phyloP scores from a whole-genome alignment of 1,284 basidiomycete genomes.

The Pulveroboletus sp. region DNA sequence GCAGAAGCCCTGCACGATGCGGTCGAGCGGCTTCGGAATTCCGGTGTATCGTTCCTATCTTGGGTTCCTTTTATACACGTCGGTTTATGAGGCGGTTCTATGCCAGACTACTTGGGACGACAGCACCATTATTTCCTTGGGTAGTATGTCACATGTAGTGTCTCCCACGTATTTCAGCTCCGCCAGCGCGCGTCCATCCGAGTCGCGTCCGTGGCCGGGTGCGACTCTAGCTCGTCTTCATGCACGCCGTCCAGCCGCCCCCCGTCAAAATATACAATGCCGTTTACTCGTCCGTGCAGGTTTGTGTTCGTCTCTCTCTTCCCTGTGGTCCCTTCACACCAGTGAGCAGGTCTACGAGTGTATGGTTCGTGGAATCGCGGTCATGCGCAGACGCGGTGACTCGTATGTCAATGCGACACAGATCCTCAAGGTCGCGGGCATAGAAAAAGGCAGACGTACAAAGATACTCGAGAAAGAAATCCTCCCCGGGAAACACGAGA shows the following conservation, averaged over 20 bases:
- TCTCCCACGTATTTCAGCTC: slow-evolving; percentile 29
- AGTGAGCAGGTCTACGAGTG: slow-evolving; percentile 82
- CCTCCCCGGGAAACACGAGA: slow-evolving; percentile 93
- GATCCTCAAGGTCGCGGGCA: slow-evolving; percentile 97
- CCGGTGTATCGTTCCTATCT: not conserved
- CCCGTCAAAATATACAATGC: slow-evolving; percentile 87
- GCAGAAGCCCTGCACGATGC: not conserved
- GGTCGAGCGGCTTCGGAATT: not conserved
- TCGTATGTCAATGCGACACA: slow-evolving; percentile 98
- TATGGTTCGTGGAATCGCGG: slow-evolving; percentile 96
- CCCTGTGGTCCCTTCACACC: slow-evolving; percentile 29
- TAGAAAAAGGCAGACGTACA: slow-evolving; percentile 94
- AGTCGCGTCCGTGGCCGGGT: too few relatives aligned
- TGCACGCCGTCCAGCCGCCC: slow-evolving; percentile 47
- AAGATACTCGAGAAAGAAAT: slow-evolving; percentile 99
- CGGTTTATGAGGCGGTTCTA: not conserved
- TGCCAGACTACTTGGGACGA: too few relatives aligned
- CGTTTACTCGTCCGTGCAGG: slow-evolving; percentile 85
- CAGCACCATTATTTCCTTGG: too few relatives aligned
- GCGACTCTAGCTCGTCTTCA: slow-evolving; percentile 12
- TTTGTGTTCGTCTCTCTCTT: slow-evolving; percentile 32
- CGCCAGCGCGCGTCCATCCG: slow-evolving; percentile 29
- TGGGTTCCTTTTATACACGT: slow-evolving; percentile 2
- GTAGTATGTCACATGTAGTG: too few relatives aligned
- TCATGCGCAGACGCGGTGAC: slow-evolving; percentile 95